Evolutionary conservation across 192 early-diverging fungal species (phyloP).

Genomic region (Polychytrium aggregatum): DNA sequence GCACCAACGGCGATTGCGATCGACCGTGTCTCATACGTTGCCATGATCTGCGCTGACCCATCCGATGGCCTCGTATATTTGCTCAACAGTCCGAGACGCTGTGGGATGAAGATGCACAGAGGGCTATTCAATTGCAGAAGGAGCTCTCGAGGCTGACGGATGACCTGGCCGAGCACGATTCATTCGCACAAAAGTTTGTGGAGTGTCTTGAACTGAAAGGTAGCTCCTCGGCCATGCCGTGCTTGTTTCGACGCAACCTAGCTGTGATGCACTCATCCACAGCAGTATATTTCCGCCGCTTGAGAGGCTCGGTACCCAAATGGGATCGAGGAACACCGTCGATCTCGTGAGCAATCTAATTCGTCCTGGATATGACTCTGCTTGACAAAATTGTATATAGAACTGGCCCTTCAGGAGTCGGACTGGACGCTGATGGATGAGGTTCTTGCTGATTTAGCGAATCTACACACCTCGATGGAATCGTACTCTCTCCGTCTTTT

Average conservation of each 20-base stretch:
- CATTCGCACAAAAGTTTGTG: slow-evolving; percentile 2
- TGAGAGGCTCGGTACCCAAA: slow-evolving; percentile 23
- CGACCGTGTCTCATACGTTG: not conserved
- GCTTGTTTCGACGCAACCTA: too few species aligned
- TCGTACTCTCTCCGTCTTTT: slow-evolving; percentile 24
- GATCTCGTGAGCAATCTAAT: too few species aligned
- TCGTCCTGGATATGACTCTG: too few species aligned
- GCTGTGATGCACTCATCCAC: too few species aligned
- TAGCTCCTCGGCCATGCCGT: not conserved
- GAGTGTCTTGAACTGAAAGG: slow-evolving; percentile 18
- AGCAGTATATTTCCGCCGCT: slow-evolving; percentile 21
- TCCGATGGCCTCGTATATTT: not conserved
- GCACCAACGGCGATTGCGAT: not conserved
- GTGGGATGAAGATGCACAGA: slow-evolving; percentile 23
- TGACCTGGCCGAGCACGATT: slow-evolving; percentile 14
- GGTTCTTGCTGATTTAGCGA: too few species aligned
- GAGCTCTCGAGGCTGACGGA: slow-evolving; percentile 20
- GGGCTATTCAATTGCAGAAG: slow-evolving; percentile 24
- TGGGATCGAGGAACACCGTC: slow-evolving; percentile 10
- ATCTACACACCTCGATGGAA: slow-evolving; percentile 15
- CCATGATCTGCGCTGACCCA: not conserved
- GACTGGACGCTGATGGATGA: too few species aligned
- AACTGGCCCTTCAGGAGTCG: too few species aligned
- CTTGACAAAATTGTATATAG: too few species aligned
- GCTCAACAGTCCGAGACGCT: slow-evolving; percentile 10